These are phyloP conservation scores for Colletotrichum sidae DNA, from an alignment of 2,329 filamentous ascomycete species.

Conservation along the genomic window DNA sequence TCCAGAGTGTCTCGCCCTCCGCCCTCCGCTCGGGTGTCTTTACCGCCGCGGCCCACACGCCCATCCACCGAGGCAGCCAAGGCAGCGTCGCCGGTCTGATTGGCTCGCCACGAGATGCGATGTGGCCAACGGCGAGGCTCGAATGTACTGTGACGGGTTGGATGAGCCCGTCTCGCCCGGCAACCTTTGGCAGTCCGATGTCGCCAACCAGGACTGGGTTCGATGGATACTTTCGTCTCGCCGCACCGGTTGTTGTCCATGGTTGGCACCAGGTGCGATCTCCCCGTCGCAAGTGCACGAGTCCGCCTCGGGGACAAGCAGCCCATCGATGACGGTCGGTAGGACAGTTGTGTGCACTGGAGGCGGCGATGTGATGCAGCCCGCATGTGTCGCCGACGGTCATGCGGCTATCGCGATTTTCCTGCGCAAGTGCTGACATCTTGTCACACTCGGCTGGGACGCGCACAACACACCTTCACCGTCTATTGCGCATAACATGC, in stretches of 20 bases:
- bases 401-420: constrained; percentile 34
- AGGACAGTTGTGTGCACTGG: too few relatives aligned
- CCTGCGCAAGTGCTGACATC: constrained; percentile 36
- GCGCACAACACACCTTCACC: constrained; percentile 30
- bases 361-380: constrained; percentile 19
- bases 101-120: constrained; percentile 19
- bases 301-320: too few relatives aligned
- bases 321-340: too few relatives aligned
- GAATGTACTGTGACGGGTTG: constrained; percentile 32
- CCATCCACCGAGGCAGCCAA: constrained; percentile 26
- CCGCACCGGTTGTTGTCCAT: neutral
- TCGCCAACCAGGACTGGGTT: constrained; percentile 17
- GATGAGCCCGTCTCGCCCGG: constrained; percentile 23
- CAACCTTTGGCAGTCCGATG: constrained; percentile 23
- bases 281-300: too few relatives aligned
- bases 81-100: constrained; percentile 23
- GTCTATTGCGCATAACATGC: constrained; percentile 22
- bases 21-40: constrained; percentile 30
- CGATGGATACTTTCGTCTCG: constrained; percentile 20
- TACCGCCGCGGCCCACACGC: constrained; percentile 33
- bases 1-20: constrained; percentile 23
- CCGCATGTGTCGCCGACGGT: constrained; percentile 26
- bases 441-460: constrained; percentile 24
- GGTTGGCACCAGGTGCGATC: constrained; percentile 2
- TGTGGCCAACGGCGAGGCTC: constrained; percentile 30